Conservation (phyloP, 2,329 filamentous ascomycete species). For the Colletotrichum sp. region DNA sequence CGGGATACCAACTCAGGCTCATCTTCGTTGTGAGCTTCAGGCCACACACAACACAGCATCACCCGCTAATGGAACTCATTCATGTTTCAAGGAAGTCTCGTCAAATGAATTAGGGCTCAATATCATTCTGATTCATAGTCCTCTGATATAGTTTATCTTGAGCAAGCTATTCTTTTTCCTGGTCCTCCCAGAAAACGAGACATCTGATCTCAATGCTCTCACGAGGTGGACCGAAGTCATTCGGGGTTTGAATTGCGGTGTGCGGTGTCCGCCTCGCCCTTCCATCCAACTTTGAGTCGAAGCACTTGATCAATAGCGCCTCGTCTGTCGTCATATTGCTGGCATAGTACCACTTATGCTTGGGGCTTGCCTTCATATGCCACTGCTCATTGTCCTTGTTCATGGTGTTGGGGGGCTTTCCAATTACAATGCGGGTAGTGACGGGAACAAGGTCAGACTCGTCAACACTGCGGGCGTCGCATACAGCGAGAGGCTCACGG, state of each 20-base stretch:
- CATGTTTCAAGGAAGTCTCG: too few species aligned
- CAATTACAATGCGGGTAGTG: background rate
- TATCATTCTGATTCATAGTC: background rate
- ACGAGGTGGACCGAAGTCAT: background rate
- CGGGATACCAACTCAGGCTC: background rate
- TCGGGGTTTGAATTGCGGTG: background rate
- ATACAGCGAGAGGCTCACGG: background rate
- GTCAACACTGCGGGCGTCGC: background rate
- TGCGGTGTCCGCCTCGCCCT: background rate
- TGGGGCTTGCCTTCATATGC: background rate
- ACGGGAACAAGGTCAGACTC: background rate
- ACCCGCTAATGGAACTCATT: background rate
- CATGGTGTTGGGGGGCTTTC: background rate
- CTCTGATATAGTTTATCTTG: background rate
- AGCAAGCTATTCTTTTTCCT: background rate
- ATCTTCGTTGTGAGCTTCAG: background rate
- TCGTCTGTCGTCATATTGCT: background rate
- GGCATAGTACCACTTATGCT: background rate
- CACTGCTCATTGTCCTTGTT: background rate
- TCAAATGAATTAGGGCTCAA: rapidly evolving
- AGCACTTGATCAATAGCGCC: background rate
- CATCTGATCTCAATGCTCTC: background rate
- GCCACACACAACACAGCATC: background rate
- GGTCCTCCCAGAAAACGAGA: background rate
- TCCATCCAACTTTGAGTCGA: background rate